Percentiles rank a stretch among this genome's conserved stretches.
These are phyloP conservation scores for Dictyostelium firmibasis DNA, from an alignment of 78 protist genomes.

Conservation along the genomic window DNA sequence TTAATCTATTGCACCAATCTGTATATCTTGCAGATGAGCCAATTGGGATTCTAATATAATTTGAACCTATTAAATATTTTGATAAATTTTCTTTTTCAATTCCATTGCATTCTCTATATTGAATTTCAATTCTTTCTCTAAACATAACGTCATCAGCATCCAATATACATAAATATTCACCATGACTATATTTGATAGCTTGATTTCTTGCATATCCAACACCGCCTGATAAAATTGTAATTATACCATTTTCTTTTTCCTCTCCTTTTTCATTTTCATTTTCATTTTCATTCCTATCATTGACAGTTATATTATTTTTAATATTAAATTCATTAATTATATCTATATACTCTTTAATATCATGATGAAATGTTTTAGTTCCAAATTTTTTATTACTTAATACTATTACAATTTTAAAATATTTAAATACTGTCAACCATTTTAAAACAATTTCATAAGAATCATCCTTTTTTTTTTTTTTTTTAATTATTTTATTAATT, in stretches of 20 bases:
- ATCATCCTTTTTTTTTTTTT: conserved; percentile 8
- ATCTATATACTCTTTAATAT: conserved; percentile 26
- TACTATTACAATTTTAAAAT: conserved; percentile 2
- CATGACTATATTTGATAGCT: conserved; percentile 57
- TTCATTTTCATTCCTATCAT: not conserved
- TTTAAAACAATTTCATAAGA: conserved; percentile 11
- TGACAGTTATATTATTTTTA: not conserved
- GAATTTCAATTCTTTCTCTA: conserved; percentile 51
- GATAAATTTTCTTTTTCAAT: not conserved
- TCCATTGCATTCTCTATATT: conserved; percentile 4
- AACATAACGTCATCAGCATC: conserved; percentile 77
- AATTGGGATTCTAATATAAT: conserved; percentile 55
- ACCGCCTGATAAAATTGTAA: conserved; percentile 37
- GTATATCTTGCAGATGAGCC: conserved; percentile 67
- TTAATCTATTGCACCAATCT: conserved; percentile 70
- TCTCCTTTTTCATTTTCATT: not conserved
- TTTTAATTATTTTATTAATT: not conserved
- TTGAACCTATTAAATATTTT: conserved; percentile 34
- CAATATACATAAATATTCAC: conserved; percentile 51
- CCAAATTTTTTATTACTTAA: not conserved
- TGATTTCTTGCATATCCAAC: conserved; percentile 64
- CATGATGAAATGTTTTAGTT: not conserved
- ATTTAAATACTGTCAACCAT: conserved; percentile 29
- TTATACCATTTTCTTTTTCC: not conserved
- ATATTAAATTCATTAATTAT: not conserved